Percentiles rank a stretch among this genome's conserved stretches.
These are phyloP conservation scores for Vinca minor DNA, from an alignment of 257 asterid species.

Conservation along the genomic window DNA sequence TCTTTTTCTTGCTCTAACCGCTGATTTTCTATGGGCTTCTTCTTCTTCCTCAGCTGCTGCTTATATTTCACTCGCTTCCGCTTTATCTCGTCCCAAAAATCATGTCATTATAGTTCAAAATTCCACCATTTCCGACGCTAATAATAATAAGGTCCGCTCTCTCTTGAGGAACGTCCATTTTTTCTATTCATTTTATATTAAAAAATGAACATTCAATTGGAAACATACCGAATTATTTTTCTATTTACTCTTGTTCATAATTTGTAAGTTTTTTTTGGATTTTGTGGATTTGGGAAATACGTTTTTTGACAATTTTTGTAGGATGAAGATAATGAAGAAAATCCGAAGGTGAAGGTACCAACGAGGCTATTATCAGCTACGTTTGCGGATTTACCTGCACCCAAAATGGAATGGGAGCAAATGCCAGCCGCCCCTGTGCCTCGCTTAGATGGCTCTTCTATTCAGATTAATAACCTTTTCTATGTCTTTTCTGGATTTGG, in stretches of 20 bases:
- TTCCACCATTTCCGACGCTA: constrained; percentile 6
- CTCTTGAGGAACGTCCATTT: too few species aligned
- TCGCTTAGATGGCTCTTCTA: constrained; percentile 64
- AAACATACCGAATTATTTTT: too few species aligned
- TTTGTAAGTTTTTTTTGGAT: not conserved
- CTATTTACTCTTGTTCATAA: not conserved
- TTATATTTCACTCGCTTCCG: constrained; percentile 29
- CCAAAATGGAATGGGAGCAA: constrained; percentile 63
- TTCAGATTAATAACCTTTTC: constrained; percentile 54
- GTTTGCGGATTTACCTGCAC: constrained; percentile 74
- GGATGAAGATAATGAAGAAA: constrained; percentile 14
- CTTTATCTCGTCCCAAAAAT: constrained; percentile 22
- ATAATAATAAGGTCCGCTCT: constrained; percentile 20
- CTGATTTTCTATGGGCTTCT: constrained; percentile 42
- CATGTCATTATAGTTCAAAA: constrained; percentile 22
- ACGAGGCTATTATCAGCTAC: constrained; percentile 41
- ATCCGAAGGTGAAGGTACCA: constrained; percentile 17
- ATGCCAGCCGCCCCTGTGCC: constrained; percentile 77
- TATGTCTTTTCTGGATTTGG: constrained; percentile 57
- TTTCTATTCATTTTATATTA: too few species aligned
- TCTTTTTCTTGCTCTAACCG: constrained; percentile 32
- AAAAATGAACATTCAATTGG: too few species aligned
- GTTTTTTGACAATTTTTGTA: not conserved
- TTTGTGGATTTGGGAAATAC: constrained; percentile 8
- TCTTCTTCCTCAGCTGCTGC: constrained; percentile 34